phyloP scores from a whole-genome alignment of 805 yeast genomes.

The Spathaspora gorwiae region DNA sequence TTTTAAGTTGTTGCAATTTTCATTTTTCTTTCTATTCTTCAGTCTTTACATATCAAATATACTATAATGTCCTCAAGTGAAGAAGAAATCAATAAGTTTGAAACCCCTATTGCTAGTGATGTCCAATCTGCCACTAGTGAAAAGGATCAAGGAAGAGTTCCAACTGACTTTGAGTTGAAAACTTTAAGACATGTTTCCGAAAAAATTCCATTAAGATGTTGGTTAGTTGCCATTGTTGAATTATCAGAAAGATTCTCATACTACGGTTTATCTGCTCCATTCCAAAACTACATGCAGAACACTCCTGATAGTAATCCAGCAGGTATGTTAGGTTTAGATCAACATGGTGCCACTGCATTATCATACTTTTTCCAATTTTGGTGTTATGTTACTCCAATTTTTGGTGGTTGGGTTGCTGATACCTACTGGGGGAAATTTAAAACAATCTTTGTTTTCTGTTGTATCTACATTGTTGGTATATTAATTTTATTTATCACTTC shows the following conservation, averaged over 20 bases:
- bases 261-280: slow-evolving; percentile 71
- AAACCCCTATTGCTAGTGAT: no score
- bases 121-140: background rate
- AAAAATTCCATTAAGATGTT: slow-evolving; percentile 46
- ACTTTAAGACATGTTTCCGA: slow-evolving; percentile 50
- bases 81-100: no score
- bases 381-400: slow-evolving; percentile 74
- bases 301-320: slow-evolving; percentile 28
- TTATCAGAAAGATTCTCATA: slow-evolving; percentile 75
- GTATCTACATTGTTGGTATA: slow-evolving; percentile 57
- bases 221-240: slow-evolving; percentile 65
- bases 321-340: slow-evolving; percentile 55
- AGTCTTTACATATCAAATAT: no score
- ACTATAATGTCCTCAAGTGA: no score
- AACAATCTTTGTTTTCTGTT: slow-evolving; percentile 58
- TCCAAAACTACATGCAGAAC: slow-evolving; percentile 73
- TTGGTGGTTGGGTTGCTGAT: slow-evolving; percentile 73
- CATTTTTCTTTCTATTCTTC: no score
- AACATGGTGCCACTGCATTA: slow-evolving; percentile 62
- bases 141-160: slow-evolving; percentile 30
- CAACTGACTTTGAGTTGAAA: slow-evolving; percentile 50
- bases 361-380: slow-evolving; percentile 73
- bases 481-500: slow-evolving; percentile 65
- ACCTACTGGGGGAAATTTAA: slow-evolving; percentile 66
- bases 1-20: no score